A percentile compares a stretch with the other conserved stretches of the same genome.
phyloP scores from a whole-genome alignment of 2,329 filamentous ascomycete species.

The Penicillium griseofulvum region DNA sequence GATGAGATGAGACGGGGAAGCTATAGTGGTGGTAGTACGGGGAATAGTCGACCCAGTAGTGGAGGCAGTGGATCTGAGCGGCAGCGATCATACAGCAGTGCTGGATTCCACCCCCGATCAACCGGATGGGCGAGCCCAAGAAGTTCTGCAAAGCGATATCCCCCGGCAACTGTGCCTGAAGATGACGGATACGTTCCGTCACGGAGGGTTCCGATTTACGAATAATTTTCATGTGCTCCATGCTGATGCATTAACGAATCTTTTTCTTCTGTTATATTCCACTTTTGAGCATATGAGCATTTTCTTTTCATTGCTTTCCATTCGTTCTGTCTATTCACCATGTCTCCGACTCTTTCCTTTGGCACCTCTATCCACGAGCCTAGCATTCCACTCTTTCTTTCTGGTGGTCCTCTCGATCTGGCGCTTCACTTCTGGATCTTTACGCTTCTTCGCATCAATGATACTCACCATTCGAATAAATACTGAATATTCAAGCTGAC shows the following conservation, averaged over 20 bases:
- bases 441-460: neutral
- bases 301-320: neutral
- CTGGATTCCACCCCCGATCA: conserved; percentile 11
- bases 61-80: conserved; percentile 26
- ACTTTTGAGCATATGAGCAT: neutral
- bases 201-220: conserved; percentile 19
- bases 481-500: neutral
- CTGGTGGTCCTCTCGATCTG: neutral
- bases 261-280: neutral
- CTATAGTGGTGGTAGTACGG: conserved; percentile 21
- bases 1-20: conserved; percentile 28
- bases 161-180: conserved; percentile 15
- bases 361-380: neutral
- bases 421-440: neutral
- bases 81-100: conserved; percentile 23
- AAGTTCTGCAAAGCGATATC: conserved; percentile 19
- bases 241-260: neutral
- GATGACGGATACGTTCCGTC: conserved; percentile 13
- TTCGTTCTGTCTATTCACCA: neutral
- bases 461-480: neutral
- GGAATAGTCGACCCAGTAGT: conserved; percentile 20
- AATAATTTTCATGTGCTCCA: conserved; percentile 8
- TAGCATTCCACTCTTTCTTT: neutral
- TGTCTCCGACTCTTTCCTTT: neutral
- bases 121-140: conserved; percentile 22